Evolutionary conservation across 768 basidiomycete genomes (phyloP), one percentile per base, ranked within the genome.

Genomic region (Rickenella mellea): DNA sequence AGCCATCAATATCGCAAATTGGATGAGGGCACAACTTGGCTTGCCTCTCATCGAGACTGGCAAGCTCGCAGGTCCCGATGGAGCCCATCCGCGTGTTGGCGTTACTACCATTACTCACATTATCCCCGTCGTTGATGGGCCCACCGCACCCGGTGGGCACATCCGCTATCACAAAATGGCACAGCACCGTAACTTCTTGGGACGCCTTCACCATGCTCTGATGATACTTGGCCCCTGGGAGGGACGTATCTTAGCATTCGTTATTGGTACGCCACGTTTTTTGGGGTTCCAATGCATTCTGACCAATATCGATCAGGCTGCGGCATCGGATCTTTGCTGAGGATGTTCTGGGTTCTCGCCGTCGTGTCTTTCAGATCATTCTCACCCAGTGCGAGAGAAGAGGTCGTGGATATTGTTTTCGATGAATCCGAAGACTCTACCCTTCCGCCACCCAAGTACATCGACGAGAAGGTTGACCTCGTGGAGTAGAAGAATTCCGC

Each of bases 221-320:
- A 76, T 76, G 66, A 59, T 73, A 6, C 74, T 90, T 12, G 83
- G 85, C 10, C 76, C 76, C 15, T 89, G 87, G 85, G 87, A 90
- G 60, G 85, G 85, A 39, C 70, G 84, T 39, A 77, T 78, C 8
- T 79, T 90, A 12, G 79, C 88, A 3, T 90, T 90, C 46, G 86
- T 90, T 43, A 71, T 90, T 14, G 87, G 86, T 76, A 39, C 51
- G 75, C 68, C 30, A 30, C 27, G 37, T 32, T 30, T n/a, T 29
- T 20, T 11, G 22, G n/a, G 5, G 26, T 36, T 9, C 39, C 35
- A 8, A 33, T 27, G 3, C 39, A 30, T 38, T 14, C 26, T 44
- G 22, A 52, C 30, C 33, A 38, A 36, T 37, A 14, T 29, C 37
- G 44, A 42, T 25, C 48, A 86, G 84, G 85, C n/a, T 87, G 83